These are phyloP conservation scores for Epichloe gansuensis DNA, from an alignment of 2,329 filamentous ascomycete genomes.

Conservation along the genomic window DNA sequence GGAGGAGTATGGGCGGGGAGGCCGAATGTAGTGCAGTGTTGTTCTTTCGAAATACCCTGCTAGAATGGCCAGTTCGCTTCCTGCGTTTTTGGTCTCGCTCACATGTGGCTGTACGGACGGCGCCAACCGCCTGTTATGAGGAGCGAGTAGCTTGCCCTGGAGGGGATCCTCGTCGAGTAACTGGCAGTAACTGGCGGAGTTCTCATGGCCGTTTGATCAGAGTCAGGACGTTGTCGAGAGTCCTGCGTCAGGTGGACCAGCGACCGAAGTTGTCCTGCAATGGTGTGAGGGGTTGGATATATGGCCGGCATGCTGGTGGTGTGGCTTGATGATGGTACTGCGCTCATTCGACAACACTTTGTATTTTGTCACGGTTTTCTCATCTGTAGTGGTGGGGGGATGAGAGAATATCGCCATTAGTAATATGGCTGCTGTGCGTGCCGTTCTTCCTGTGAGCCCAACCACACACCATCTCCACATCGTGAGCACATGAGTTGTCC, in stretches of 20 bases:
- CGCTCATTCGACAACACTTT: too few species aligned
- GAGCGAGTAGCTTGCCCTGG: slow-evolving; percentile 53
- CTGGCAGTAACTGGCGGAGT: slow-evolving; percentile 56
- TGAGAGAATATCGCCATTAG: too few species aligned
- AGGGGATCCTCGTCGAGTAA: slow-evolving; percentile 59
- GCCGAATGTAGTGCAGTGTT: slow-evolving; percentile 77
- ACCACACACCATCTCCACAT: too few species aligned
- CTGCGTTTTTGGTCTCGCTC: slow-evolving; percentile 36
- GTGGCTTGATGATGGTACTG: background rate
- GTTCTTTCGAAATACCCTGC: slow-evolving; percentile 63
- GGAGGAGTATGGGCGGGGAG: slow-evolving; percentile 64
- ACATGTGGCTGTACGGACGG: slow-evolving; percentile 78
- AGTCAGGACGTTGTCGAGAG: slow-evolving; percentile 56
- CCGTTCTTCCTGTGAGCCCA: too few species aligned
- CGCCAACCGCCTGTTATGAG: slow-evolving; percentile 76
- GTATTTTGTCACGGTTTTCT: too few species aligned
- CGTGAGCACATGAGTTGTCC: too few species aligned
- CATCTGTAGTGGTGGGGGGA: too few species aligned
- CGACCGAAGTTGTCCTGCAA: background rate
- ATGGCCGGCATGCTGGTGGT: background rate
- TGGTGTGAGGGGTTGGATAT: background rate
- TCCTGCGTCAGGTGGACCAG: slow-evolving; percentile 26
- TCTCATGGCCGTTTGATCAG: slow-evolving; percentile 53
- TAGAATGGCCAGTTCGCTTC: slow-evolving; percentile 58
- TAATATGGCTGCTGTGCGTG: too few species aligned